Evolutionary conservation across 2,329 filamentous ascomycete species (phyloP), one percentile per base, ranked within the genome.

Genomic region (Colletotrichum sp.): DNA sequence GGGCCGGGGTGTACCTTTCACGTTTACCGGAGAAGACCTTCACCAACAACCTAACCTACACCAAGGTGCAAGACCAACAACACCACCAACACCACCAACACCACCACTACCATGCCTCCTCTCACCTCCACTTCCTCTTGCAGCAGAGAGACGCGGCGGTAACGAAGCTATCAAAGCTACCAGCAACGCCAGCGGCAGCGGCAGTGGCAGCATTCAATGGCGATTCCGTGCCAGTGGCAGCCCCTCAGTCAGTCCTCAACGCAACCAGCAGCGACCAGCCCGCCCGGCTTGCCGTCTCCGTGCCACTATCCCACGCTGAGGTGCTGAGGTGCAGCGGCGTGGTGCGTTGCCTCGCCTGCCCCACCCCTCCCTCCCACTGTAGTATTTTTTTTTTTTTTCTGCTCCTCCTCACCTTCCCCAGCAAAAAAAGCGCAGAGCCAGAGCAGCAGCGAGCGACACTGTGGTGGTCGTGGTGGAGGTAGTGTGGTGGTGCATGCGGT

Each of bases 261-360:
- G 72, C 72, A 75, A 75, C 32, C 68, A 75, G 72, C 72, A 52
- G 16, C 30, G 68, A 60, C 62, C 26, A 75, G 68, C 62, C 68
- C 28, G 63, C 28, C 55, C 68, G 62, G 72, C 69, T 72, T 75
- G 68, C 72, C 68, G 68, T 75, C 72, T 75, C 72, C 72, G 72
- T 75, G 72, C 72, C 62, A 72, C 72, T 55, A 75, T 75, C 68
- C 72, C 60, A 66, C 72, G 72, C 72, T 66, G 60, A 39, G 26
- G 44, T 34, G 28, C 15, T 64, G 44, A 48, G 28, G 32, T 34
- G 32, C 60, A 34, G 36, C 36, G 65, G 60, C 65, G 18, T 22
- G n/a, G 18, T 64, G 34, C 64, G 71, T 70, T 28, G 67, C 59
- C 44, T 65, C 57, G 66, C 39, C 66, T 39, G 34, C 30, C 30